phyloP scores from a whole-genome alignment of 768 basidiomycete species.

The Pholiota molesta region DNA sequence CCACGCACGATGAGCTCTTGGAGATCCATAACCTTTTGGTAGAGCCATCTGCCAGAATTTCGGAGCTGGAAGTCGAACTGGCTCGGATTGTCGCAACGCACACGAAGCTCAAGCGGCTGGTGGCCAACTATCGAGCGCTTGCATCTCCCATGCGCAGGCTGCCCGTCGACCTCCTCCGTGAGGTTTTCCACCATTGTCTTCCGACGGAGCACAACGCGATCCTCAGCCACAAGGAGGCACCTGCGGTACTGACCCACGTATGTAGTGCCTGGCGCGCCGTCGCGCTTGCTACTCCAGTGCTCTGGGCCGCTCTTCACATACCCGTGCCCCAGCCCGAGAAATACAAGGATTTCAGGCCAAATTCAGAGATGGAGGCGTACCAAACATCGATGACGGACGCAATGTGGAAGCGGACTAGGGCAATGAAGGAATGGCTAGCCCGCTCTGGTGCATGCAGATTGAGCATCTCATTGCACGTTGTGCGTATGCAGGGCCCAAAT shows the following conservation, averaged over 20 bases:
- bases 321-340: conserved; percentile 13
- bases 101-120: neutral
- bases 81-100: neutral
- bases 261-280: conserved; percentile 22
- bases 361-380: too few species aligned
- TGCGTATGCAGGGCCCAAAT: too few species aligned
- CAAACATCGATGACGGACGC: too few species aligned
- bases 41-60: neutral
- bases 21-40: neutral
- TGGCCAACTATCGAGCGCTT: neutral
- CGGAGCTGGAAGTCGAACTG: neutral
- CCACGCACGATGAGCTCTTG: conserved; percentile 1
- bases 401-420: neutral
- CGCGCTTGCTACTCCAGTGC: conserved; percentile 15
- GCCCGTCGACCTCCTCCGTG: conserved; percentile 22
- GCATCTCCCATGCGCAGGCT: conserved; percentile 18
- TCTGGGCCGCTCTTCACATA: conserved; percentile 25
- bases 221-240: conserved; percentile 14
- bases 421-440: neutral
- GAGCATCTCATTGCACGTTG: neutral
- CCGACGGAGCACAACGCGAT: conserved; percentile 14
- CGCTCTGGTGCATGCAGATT: neutral
- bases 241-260: conserved; percentile 19
- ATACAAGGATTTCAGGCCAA: neutral
- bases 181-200: conserved; percentile 23